Evolutionary conservation across 1,284 basidiomycete species (phyloP).

Genomic region (Fistulina hepatica): DNA sequence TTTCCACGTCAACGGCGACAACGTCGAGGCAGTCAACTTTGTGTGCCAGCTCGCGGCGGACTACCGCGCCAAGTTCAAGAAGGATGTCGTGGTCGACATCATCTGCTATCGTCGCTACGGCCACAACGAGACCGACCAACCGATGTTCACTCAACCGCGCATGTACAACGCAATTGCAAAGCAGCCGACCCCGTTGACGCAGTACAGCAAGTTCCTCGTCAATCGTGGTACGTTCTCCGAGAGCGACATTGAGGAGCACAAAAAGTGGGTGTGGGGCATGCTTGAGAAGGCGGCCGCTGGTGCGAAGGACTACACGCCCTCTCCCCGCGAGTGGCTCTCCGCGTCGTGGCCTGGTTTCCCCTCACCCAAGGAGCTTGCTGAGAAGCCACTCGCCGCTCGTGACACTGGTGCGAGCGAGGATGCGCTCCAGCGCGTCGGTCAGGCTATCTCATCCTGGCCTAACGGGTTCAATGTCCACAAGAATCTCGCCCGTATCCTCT

Average conservation of each 20-base stretch:
- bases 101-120: slow-evolving; percentile 99
- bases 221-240: slow-evolving; percentile 92
- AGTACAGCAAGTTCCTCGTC: slow-evolving; percentile 88
- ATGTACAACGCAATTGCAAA: slow-evolving; percentile 98
- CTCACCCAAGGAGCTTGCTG: slow-evolving; percentile 89
- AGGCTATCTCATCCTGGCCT: slow-evolving; percentile 79
- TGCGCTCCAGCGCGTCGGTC: slow-evolving; percentile 79
- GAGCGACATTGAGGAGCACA: slow-evolving; percentile 96
- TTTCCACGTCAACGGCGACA: slow-evolving; percentile 99
- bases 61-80: slow-evolving; percentile 97
- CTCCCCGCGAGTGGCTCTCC: slow-evolving; percentile 94
- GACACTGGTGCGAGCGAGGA: slow-evolving; percentile 75
- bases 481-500: slow-evolving; percentile 91
- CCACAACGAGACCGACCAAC: slow-evolving; percentile 99
- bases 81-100: slow-evolving; percentile 97
- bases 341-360: slow-evolving; percentile 99
- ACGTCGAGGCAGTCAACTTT: slow-evolving; percentile 96
- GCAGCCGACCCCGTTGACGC: slow-evolving; percentile 84
- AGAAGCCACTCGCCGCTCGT: slow-evolving; percentile 83
- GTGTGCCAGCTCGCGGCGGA: slow-evolving; percentile 97
- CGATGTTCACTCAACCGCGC: slow-evolving; percentile 95
- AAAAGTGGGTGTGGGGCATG: slow-evolving; percentile 99
- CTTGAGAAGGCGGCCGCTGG: slow-evolving; percentile 88
- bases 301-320: slow-evolving; percentile 90
- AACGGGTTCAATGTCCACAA: slow-evolving; percentile 81